Evolutionary conservation across 129 eudicot species (phyloP).

Genomic region (Lactuca saligna): DNA sequence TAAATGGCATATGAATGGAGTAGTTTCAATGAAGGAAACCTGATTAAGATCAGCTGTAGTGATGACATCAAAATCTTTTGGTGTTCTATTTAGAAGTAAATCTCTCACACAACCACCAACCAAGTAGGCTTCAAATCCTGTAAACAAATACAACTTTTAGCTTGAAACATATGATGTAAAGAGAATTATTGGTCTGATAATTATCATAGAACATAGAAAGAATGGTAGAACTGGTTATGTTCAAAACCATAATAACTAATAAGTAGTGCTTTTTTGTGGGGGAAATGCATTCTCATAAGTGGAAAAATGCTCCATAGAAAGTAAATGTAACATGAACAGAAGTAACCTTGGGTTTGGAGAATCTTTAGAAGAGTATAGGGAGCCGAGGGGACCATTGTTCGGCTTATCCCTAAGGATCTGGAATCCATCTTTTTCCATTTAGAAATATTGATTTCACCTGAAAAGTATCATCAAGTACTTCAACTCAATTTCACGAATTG

Average conservation of each 20-base stretch:
- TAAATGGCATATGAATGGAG: conserved; percentile 8
- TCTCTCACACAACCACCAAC: conserved; percentile 99
- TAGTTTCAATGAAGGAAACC: conserved; percentile 41
- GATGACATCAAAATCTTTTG: conserved; percentile 93
- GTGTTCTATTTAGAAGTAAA: conserved; percentile 68
- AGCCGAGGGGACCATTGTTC: conserved; percentile 53
- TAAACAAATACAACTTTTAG: neutral
- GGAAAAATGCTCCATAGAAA: neutral
- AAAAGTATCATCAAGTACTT: conserved; percentile 16
- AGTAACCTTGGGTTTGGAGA: conserved; percentile 61
- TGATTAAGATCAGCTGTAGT: conserved; percentile 74
- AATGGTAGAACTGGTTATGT: too few relatives aligned
- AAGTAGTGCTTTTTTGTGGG: too few relatives aligned
- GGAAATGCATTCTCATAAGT: too few relatives aligned
- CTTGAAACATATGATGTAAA: conserved; percentile 3
- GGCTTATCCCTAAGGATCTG: conserved; percentile 51
- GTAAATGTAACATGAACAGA: neutral
- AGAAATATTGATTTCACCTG: conserved; percentile 45
- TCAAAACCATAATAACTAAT: too few relatives aligned
- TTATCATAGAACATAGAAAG: too few relatives aligned
- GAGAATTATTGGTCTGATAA: neutral
- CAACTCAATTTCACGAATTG: neutral
- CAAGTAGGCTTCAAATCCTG: conserved; percentile 88
- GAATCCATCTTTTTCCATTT: conserved; percentile 75
- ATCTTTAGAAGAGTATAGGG: conserved; percentile 63